Base-by-base conservation (phyloP, 1,284 basidiomycete species). In the Trametes hirsuta region DNA sequence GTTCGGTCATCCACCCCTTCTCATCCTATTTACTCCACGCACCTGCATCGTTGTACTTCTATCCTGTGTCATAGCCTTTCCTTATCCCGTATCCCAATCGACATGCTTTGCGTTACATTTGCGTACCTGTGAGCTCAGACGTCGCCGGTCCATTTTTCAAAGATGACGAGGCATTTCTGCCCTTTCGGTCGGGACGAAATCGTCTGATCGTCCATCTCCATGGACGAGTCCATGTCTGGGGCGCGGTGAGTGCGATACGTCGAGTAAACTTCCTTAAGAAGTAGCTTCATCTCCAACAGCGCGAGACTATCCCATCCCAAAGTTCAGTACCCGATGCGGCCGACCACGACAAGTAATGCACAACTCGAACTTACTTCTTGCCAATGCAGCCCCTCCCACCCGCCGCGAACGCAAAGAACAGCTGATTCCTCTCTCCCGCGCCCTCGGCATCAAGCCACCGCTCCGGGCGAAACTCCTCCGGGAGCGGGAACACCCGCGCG, bases 391-490 rank as follows among this genome's bases (percentile, higher is more conserved):
- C 69, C 14, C 69, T 37, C 15, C 68, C 69, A 1, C 69, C 69
- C 11, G 69, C 53, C 3, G 58, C 59, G 58, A 70, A 70, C 34
- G 68, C 65, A 53, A 70, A 69, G 64, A 70, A 69, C 34, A 69
- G 56, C 56, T 65, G 68, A 42, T 68, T 65, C n/a, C 68, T 55
- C 59, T 63, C 65, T 30, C 48, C 51, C n/a, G 82, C 77, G 67
- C 87, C 86, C 22, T 86, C 78, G 49, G 88, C 82, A 65, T 93
- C 89, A 52, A 98, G 80, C 95, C 95, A 98, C 64, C 96, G 88
- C 73, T 97, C 95, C 4, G 96, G 97, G 22, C 80, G 69, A 75
- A 97, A 90, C 61, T 78, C 76, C 40, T 96, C 92, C 8, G 96
- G 94, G 56, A 95, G 84, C 36, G 93, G 92, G 80, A 94, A 98